phyloP scores from a whole-genome alignment of 2,329 filamentous ascomycete species.

The Colletotrichum falcatum region DNA sequence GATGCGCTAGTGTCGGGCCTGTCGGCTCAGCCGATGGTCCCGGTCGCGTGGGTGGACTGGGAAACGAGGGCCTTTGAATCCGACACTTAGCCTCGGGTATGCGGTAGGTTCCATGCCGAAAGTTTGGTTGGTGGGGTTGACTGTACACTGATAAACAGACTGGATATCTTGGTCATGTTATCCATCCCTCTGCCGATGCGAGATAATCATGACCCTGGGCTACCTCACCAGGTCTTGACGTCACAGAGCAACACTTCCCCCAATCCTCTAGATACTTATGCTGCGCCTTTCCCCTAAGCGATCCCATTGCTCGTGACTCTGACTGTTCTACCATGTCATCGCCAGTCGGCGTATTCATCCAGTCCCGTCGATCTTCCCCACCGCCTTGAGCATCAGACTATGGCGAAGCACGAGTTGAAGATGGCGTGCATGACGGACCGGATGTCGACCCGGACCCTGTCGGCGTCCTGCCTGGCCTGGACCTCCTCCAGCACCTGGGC shows the following conservation, averaged over 20 bases:
- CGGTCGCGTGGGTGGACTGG: background rate
- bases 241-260: background rate
- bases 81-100: background rate
- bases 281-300: too few species aligned
- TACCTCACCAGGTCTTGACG: background rate
- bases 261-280: background rate
- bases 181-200: background rate
- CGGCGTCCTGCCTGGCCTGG: slow-evolving; percentile 56
- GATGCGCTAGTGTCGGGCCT: slow-evolving; percentile 26
- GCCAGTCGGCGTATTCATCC: background rate
- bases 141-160: background rate
- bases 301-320: background rate
- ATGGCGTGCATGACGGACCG: slow-evolving; percentile 60
- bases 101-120: background rate
- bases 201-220: background rate
- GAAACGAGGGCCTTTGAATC: too few species aligned
- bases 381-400: slow-evolving; percentile 49
- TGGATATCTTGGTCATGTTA: background rate
- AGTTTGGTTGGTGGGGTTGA: too few species aligned
- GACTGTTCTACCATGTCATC: too few species aligned
- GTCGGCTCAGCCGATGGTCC: background rate
- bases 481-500: slow-evolving; percentile 60
- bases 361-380: too few species aligned
- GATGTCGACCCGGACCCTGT: slow-evolving; percentile 57
- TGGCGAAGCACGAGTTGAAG: slow-evolving; percentile 65